Evolutionary conservation across 257 asterid genomes (phyloP), one percentile per base, ranked within the genome.

Genomic region (Penstemon davidsonii): DNA sequence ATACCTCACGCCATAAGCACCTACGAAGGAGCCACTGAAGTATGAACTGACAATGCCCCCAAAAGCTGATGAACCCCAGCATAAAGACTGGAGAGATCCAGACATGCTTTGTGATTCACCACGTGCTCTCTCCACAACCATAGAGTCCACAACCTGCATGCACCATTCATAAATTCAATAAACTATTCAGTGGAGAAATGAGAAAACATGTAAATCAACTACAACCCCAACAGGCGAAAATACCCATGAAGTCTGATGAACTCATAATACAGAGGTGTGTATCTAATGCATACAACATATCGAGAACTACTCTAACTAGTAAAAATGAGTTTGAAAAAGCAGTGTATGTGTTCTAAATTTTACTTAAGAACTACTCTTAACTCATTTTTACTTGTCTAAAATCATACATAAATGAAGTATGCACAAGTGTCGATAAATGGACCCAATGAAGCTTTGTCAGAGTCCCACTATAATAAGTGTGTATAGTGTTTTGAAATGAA

Each of bases 11-110:
- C 99, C 99, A 80, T 94, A 91, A 56, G 93, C 80, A 77, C 90
- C 91, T 75, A 94, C 99, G 66, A 91, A 82, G 60, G 99, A 91
- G 71, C 99, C 99, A 76, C 99, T 94, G 74, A 91, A 94, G 84
- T 91, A 94, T 56, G 99, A 84, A 79, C 99, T 94, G 8, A 94
- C 86, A n/a, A 94, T 89, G 56, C 96, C 90, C 15, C 99, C 97
- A 69, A 91, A 87, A 70, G 99, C 97, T 40, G 99, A 91, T 11
- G 99, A 94, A 49, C 99, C 97, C 99, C 99, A 94, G 76, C 99
- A 94, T 55, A 94, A 78, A 18, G 99, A 94, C 83, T 94, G 97
- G 73, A 94, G 96, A 60, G 99, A 94, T 65, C 97, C 97, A 19
- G 99, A 91, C 85, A 87, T 82, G 81, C 96, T 94, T 64, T 94